Evolutionary conservation across 345 rosid genomes (phyloP), one percentile per base, ranked within the genome.

Genomic region (Eutrema heterophyllum): DNA sequence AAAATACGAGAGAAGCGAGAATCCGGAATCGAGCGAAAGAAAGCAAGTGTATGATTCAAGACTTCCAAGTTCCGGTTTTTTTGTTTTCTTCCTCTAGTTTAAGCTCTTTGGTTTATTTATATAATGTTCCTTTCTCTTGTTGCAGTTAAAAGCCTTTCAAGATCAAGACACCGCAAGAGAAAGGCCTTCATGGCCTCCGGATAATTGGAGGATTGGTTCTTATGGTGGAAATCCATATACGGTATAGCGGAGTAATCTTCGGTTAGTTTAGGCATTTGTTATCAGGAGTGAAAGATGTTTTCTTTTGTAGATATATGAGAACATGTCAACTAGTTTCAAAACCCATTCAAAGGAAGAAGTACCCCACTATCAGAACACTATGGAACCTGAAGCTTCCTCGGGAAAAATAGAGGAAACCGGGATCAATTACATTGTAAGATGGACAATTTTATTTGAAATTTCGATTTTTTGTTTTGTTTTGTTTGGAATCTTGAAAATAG

Each of bases 171-270:
- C 55, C 29, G 64, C 41, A 29, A 52, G n/a, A 29, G 76, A 71
- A 64, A 63, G 24, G 65, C 79, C 85, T 46, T 75, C 69, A 6
- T 81, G 85, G 86, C 83, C 84, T 65, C 85, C 82, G 9, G 71
- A 75, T 79, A 79, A 79, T 57, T 81, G 83, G 82, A 68, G 40
- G 24, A 73, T 70, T 61, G 82, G 84, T 71, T 11, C 53, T 62
- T 9, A 0, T 11, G 6, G 49, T 24, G 87, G 81, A 69, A 48
- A 35, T 18, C 30, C n/a, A 12, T 78, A 77, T 69, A 48, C 9
- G 64, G 77, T 73, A 58, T 30, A 44, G 33, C 10, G 1, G 16
- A 40, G 24, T 62, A 41, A 32, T 41, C 54, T 46, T 65, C n/a
- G 14, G 9, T 38, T 41, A 8, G 36, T 29, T 29, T 44, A 30